Evolutionary conservation across 306 rosid genomes (phyloP).

Genomic region (Prunus dulcis): DNA sequence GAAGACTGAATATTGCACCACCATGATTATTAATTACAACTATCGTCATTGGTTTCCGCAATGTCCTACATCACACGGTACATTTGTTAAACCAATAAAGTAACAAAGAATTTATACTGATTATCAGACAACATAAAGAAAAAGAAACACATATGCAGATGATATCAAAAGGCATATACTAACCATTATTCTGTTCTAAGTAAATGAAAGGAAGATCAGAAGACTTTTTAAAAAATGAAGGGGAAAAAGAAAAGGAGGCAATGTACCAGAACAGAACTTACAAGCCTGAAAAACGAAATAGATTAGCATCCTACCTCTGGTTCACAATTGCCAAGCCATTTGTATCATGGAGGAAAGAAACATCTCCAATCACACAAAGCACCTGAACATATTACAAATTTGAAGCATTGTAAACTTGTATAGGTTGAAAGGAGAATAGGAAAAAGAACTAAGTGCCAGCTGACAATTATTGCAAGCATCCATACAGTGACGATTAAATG

Average conservation of each 20-base stretch:
- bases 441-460: neutral
- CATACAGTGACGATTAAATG: neutral
- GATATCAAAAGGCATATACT: neutral
- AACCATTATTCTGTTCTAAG: neutral
- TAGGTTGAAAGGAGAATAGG: slow-evolving; percentile 12
- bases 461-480: neutral
- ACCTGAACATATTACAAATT: slow-evolving; percentile 50
- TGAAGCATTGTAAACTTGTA: slow-evolving; percentile 14
- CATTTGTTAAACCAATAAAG: slow-evolving; percentile 19
- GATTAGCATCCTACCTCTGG: slow-evolving; percentile 58
- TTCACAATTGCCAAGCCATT: slow-evolving; percentile 81
- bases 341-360: slow-evolving; percentile 89
- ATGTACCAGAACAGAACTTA: slow-evolving; percentile 7
- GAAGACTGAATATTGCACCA: slow-evolving; percentile 91
- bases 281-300: slow-evolving; percentile 17
- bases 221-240: neutral
- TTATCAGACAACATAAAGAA: neutral
- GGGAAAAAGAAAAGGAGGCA: neutral
- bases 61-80: slow-evolving; percentile 44
- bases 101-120: neutral
- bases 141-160: neutral
- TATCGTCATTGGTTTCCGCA: slow-evolving; percentile 85
- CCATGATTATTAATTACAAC: slow-evolving; percentile 85
- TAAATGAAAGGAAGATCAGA: neutral
- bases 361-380: slow-evolving; percentile 81